Evolutionary conservation across 768 basidiomycete genomes (phyloP), one percentile per base, ranked within the genome.

Genomic region (Xerocomellus amylosporus): DNA sequence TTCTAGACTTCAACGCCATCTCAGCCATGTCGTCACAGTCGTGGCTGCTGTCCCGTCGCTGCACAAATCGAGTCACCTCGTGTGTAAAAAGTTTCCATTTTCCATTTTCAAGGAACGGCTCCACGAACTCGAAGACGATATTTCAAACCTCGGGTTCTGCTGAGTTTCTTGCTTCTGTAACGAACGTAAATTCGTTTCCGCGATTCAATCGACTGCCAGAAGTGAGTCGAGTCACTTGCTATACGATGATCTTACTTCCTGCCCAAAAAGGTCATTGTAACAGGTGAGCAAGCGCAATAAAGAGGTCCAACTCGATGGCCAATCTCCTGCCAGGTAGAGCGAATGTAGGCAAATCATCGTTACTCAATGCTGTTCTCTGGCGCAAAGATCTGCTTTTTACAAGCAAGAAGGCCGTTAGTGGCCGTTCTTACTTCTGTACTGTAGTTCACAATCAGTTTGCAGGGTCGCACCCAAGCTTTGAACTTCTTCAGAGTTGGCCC

Each of bases 401-500:
- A 0, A 88, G 87, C 68, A 86, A 83, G 56, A 87, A 84, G 64
- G 81, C 88, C 37, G 89, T 89, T 33, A 48, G 85, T 76, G 19
- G 9, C 8, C 20, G 12, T 34, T 49, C 1, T 9, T 44, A 2
- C 17, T 22, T 30, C 13, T 10, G 46, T 22, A 2, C 26, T 30
- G 20, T 51, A 8, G 28, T 43, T 64, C 31, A 57, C 22, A 15
- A 1, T 20, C 5, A 5, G 33, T 40, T 48, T 38, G 5, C 56
- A 90, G 88, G 89, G 89, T 14, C 78, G 81, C n/a, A 91, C 89
- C 13, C 79, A 80, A 61, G 68, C 82, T 10, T 71, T 92, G 46
- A 87, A 90, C 58, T 90, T 90, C 62, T 90, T 80, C 65, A 75
- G 80, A 38, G 80, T 90, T n/a, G 86, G 87, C 5, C 75, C 79